Base-by-base conservation (phyloP, 768 basidiomycete genomes). In the Lentinula aciculospora region DNA sequence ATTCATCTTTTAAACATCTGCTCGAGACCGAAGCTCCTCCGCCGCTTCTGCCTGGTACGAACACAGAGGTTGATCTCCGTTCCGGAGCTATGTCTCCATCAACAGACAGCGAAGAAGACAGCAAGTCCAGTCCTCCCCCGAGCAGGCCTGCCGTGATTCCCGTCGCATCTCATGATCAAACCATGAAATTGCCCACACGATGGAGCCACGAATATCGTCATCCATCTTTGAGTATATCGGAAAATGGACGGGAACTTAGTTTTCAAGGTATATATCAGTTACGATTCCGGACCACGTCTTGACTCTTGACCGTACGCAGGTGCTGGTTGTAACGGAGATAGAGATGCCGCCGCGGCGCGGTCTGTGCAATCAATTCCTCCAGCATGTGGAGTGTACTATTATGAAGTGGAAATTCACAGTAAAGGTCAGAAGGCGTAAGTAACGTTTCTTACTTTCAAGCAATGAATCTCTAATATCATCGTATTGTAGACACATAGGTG, bases 301-400 rank as follows among this genome's bases (percentile, higher is more conserved):
- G 25, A 39, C 27, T 6, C n/a, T 44, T 61, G 40, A 58, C 23
- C 49, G 59, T 58, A 42, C 17, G 40, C 64, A 81, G 84, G 85
- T 56, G 71, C 77, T 12, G 76, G 79, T 8, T 76, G 75, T 58
- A 79, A 71, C 53, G 83, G 82, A 32, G 92, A 94, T 57, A 84
- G 84, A 58, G 94, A 96, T 56, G 92, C 93, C 0, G 91, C 92
- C 10, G 80, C 94, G 40, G 89, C 90, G 3, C 82, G 93, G 51
- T 85, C 95, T 0, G 81, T 81, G 44, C 74, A 83, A 62, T 82
- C 88, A 1, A 88, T 96, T 48, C 95, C 95, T 1, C 77, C 86
- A 0, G 85, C 88, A 10, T 90, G 90, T 64, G 97, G 95, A 23
- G 85, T 98, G 56, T 96, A 92, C 67, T 99, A 98, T 70, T 99